Evolutionary conservation across 1,284 basidiomycete species (phyloP).

Genomic region (Cryptococcus neoformans): DNA sequence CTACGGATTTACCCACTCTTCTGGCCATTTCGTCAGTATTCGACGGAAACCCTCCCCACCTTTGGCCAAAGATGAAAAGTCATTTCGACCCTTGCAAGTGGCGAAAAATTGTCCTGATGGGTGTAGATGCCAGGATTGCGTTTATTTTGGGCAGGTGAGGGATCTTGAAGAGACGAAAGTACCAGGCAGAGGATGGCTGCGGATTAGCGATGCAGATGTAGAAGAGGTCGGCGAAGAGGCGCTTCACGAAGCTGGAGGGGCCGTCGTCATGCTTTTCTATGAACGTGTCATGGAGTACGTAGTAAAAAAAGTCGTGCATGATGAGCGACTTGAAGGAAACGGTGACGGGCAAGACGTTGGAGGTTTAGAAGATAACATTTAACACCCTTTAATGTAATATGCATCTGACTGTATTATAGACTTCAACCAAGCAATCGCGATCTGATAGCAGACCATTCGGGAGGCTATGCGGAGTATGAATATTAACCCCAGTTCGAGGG

Average conservation of each 20-base stretch:
- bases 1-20: conserved; percentile 75
- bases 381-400: too few species aligned
- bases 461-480: conserved; percentile 20
- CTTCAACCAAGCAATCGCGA: conserved; percentile 1
- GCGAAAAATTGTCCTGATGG: conserved; percentile 36
- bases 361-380: neutral
- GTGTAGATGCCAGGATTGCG: conserved; percentile 33
- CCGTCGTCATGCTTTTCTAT: conserved; percentile 88
- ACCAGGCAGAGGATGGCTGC: conserved; percentile 60
- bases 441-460: conserved; percentile 39
- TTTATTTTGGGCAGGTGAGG: conserved; percentile 34
- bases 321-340: neutral
- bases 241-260: conserved; percentile 57
- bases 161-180: conserved; percentile 33
- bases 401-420: too few species aligned
- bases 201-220: conserved; percentile 80
- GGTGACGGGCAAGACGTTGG: neutral
- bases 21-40: conserved; percentile 87
- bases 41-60: conserved; percentile 64
- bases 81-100: conserved; percentile 19
- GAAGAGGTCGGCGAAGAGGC: conserved; percentile 70
- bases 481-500: neutral
- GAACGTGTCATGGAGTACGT: conserved; percentile 59
- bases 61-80: neutral
- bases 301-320: neutral